Evolutionary conservation across 768 basidiomycete species (phyloP).

Genomic region (Leccinum longicurvipes): DNA sequence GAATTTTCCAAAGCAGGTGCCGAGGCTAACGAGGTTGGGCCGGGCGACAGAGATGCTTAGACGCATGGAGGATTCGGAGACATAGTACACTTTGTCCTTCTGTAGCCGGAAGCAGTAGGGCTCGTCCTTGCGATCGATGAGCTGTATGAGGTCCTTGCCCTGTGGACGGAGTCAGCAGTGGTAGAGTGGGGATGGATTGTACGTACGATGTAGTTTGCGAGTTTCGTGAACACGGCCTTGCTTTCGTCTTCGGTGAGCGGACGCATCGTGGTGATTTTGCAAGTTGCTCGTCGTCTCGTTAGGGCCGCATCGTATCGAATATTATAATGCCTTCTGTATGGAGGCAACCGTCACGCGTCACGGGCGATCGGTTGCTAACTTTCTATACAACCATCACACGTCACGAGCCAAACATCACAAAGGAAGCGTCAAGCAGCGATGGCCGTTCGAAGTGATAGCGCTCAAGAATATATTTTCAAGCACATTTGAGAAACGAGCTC

Average conservation of each 20-base stretch:
- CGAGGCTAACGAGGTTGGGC: conserved; percentile 86
- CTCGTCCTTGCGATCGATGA: conserved; percentile 93
- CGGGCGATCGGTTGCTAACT: background rate
- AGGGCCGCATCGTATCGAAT: background rate
- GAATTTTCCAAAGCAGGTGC: conserved; percentile 98
- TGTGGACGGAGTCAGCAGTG: conserved; percentile 25
- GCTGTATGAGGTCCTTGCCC: conserved; percentile 95
- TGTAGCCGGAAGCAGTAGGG: conserved; percentile 95
- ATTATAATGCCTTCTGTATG: background rate
- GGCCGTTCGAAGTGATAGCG: no score
- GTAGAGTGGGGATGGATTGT: background rate
- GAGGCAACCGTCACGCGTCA: background rate
- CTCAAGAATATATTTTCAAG: no score
- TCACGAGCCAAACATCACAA: background rate
- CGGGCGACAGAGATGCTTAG: conserved; percentile 89
- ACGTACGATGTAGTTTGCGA: conserved; percentile 94
- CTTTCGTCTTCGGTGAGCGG: conserved; percentile 97
- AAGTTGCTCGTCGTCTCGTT: background rate
- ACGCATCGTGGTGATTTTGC: conserved; percentile 57
- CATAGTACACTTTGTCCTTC: conserved; percentile 94
- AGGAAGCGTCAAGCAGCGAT: background rate
- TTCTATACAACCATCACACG: background rate
- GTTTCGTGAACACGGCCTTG: conserved; percentile 92
- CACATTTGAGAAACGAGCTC: background rate
- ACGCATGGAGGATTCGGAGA: conserved; percentile 92